Evolutionary conservation across 2,329 filamentous ascomycete species (phyloP), one percentile per base, ranked within the genome.

Genomic region (Mycosphaerella arachidis): DNA sequence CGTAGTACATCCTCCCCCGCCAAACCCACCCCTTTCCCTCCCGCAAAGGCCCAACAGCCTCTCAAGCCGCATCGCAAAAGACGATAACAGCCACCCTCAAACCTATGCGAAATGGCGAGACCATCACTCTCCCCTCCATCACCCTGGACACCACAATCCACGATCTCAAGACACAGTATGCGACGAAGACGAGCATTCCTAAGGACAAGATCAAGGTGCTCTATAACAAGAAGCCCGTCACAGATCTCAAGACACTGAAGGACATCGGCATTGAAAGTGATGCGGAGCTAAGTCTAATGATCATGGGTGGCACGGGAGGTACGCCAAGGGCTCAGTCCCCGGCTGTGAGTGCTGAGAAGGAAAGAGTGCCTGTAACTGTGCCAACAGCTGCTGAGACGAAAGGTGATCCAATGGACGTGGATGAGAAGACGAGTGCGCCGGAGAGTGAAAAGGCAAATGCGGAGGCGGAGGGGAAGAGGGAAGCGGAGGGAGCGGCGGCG

Each of bases 131-230:
- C 50, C 74, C 83, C 4, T 74, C 76, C 53, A 82, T 87, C 58
- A 77, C 87, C 1, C 78, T 84, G 40, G 86, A 84, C 57, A 92
- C 90, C 0, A 91, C 88, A 1, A 81, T 96, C 48, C 86, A 90
- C 65, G 88, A 93, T 61, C 78, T 97, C 68, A 96, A 96, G 74
- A 78, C 82, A 55, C 79, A 82, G 2, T 86, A 96, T 48, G 82
- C 86, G 1, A 74, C 79, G 16, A 80, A 88, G 65, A 84, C 87
- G 5, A 78, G 81, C 29, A 82, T 90, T 59, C 82, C 86, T 2
- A 76, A 84, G n/a, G 85, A 88, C 43, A 96, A 95, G 80, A 85
- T 97, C 72, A 92, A 92, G 78, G 77, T 99, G 9, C 78, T 99
- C 63, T 84, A 88, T 72, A 90, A 90, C 75, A 95, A 94, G 79